Percentiles rank a stretch among this genome's conserved stretches.
Evolutionary conservation across 768 basidiomycete genomes (phyloP).

Genomic region (Fomitopsis pulvina): DNA sequence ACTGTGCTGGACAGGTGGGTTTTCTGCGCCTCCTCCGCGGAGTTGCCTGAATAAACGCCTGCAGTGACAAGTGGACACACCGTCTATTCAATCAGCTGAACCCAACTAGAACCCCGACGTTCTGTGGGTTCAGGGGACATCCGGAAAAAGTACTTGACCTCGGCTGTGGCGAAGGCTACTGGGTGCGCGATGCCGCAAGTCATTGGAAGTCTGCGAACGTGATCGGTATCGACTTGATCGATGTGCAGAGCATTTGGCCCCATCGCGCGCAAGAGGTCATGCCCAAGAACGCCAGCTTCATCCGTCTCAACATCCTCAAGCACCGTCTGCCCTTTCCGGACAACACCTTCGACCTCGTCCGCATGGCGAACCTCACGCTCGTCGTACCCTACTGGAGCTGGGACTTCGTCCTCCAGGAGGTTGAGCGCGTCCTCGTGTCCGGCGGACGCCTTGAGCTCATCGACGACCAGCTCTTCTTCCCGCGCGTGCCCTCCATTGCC

Average conservation of each 20-base stretch:
- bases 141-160: conserved; percentile 61
- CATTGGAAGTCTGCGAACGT: conserved; percentile 52
- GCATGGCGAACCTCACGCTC: conserved; percentile 63
- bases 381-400: conserved; percentile 57
- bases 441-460: conserved; percentile 68
- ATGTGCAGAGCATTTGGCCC: conserved; percentile 17
- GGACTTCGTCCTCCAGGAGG: conserved; percentile 53
- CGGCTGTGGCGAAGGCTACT: conserved; percentile 68
- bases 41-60: neutral
- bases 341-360: conserved; percentile 61
- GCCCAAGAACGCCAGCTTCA: conserved; percentile 40
- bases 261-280: neutral
- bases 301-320: conserved; percentile 58
- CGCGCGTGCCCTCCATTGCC: conserved; percentile 32
- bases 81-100: conserved; percentile 50
- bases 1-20: conserved; percentile 53
- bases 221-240: conserved; percentile 61
- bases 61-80: conserved; percentile 61
- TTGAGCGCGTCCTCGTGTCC: conserved; percentile 49
- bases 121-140: conserved; percentile 42
- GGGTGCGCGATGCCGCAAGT: conserved; percentile 56
- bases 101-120: conserved; percentile 49
- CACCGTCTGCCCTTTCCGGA: conserved; percentile 55
- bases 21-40: neutral
- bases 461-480: conserved; percentile 65